Percentiles rank a stretch among this genome's conserved stretches.
Conservation (phyloP, 2,329 filamentous ascomycete genomes). For the Alternaria panax region DNA sequence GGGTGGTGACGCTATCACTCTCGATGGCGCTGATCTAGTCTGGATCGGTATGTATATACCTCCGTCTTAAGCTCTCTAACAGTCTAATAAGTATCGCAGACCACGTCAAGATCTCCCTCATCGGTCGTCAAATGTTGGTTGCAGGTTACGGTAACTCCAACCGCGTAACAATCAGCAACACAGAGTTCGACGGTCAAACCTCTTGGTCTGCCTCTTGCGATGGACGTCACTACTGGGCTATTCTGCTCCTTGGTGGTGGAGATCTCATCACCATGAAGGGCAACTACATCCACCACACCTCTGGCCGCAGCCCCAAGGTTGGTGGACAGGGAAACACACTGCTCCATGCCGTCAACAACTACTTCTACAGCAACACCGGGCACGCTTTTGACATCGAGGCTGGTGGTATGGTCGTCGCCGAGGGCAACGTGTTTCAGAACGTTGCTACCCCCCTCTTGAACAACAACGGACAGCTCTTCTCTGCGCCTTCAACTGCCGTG, state of each 20-base stretch:
- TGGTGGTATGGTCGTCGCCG: constrained; percentile 10
- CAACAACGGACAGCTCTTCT: constrained; percentile 12
- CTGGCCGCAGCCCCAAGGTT: constrained; percentile 25
- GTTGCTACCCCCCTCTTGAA: constrained; percentile 11
- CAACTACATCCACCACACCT: constrained; percentile 30
- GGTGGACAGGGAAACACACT: constrained; percentile 17
- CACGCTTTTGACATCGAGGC: constrained; percentile 23
- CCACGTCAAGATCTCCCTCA: constrained; percentile 25
- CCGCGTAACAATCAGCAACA: constrained; percentile 29
- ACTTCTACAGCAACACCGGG: constrained; percentile 21
- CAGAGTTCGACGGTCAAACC: constrained; percentile 26
- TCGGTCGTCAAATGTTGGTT: constrained; percentile 26
- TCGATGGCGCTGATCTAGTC: constrained; percentile 39
- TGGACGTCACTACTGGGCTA: constrained; percentile 27
- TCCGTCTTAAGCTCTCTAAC: background rate
- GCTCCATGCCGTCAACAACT: constrained; percentile 28
- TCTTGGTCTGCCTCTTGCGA: constrained; percentile 26
- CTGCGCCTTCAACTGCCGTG: background rate
- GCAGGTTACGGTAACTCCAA: constrained; percentile 14
- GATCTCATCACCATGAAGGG: constrained; percentile 25
- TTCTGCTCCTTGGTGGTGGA: constrained; percentile 19
- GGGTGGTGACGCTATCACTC: constrained; percentile 48
- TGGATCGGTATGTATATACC: constrained; percentile 36
- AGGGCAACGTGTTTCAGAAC: constrained; percentile 26
- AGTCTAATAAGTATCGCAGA: constrained; percentile 12